These are phyloP conservation scores for Chenopodium suecicum DNA, from an alignment of 148 eudicot species.

Conservation along the genomic window DNA sequence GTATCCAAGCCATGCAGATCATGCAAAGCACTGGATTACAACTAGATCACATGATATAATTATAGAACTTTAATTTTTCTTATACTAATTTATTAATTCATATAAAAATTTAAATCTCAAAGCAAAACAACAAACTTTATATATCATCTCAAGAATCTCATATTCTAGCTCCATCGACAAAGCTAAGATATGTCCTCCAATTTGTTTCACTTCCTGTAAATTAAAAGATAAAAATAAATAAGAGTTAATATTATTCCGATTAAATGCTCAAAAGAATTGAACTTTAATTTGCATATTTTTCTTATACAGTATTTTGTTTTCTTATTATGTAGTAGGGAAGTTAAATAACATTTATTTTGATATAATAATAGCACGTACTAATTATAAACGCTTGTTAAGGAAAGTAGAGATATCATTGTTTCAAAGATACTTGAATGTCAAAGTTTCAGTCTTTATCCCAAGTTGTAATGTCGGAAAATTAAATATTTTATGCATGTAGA, in stretches of 20 bases:
- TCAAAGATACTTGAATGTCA: too few relatives aligned
- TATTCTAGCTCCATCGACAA: neutral
- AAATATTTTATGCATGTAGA: neutral
- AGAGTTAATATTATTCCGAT: too few relatives aligned
- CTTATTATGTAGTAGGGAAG: too few relatives aligned
- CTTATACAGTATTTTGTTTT: too few relatives aligned
- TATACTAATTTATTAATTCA: neutral
- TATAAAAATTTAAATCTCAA: neutral
- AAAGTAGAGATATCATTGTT: too few relatives aligned
- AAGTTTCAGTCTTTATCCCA: neutral
- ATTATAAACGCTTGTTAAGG: too few relatives aligned
- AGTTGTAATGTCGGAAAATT: neutral
- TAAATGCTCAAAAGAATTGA: too few relatives aligned
- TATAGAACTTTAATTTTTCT: neutral
- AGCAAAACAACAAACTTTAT: neutral
- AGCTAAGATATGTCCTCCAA: constrained; percentile 12
- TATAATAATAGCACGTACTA: too few relatives aligned
- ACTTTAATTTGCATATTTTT: too few relatives aligned
- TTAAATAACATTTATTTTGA: too few relatives aligned
- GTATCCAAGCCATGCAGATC: constrained; percentile 1
- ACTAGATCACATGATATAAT: neutral
- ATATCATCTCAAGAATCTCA: neutral
- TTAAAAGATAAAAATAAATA: too few relatives aligned
- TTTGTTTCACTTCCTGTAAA: neutral
- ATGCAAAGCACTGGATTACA: constrained; percentile 8